These are phyloP conservation scores for Ogataea zsoltii DNA, from an alignment of 805 yeast species.

Conservation along the genomic window DNA sequence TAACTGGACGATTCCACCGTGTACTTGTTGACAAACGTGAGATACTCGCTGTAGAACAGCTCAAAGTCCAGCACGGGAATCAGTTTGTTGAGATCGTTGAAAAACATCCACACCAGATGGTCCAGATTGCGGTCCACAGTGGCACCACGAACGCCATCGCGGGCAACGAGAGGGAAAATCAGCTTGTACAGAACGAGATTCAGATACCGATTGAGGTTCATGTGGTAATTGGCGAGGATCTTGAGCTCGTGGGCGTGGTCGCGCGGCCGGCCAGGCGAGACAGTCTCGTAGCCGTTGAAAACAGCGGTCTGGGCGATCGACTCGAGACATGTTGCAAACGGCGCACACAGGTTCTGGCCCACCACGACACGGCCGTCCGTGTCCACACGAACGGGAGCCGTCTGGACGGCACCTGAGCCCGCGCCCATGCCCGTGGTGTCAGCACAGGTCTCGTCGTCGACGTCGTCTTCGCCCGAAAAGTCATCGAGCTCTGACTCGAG, in stretches of 20 bases:
- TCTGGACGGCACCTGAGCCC: background rate
- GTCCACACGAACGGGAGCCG: slow-evolving; percentile 12
- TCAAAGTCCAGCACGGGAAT: slow-evolving; percentile 57
- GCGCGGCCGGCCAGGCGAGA: background rate
- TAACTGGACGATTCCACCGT: slow-evolving; percentile 33
- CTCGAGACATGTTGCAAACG: slow-evolving; percentile 22
- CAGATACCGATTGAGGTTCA: slow-evolving; percentile 37
- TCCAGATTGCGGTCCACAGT: slow-evolving; percentile 39
- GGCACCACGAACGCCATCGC: background rate
- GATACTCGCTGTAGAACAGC: slow-evolving; percentile 51
- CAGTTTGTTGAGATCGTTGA: slow-evolving; percentile 52
- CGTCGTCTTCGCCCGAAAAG: slow-evolving; percentile 2
- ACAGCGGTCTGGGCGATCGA: slow-evolving; percentile 27
- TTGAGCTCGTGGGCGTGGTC: slow-evolving; percentile 15
- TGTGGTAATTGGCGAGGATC: slow-evolving; percentile 34
- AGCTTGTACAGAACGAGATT: slow-evolving; percentile 35
- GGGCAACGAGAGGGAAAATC: slow-evolving; percentile 32
- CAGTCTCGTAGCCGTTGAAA: slow-evolving; percentile 32
- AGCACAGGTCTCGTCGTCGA: background rate
- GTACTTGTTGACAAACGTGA: slow-evolving; percentile 46
- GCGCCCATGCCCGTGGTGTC: no score
- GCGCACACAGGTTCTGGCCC: slow-evolving; percentile 31
- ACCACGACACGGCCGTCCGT: slow-evolving; percentile 25
- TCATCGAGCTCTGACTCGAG: background rate
- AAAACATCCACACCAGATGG: slow-evolving; percentile 48